Conservation (phyloP, 345 rosid species). For the Acer negundo region DNA sequence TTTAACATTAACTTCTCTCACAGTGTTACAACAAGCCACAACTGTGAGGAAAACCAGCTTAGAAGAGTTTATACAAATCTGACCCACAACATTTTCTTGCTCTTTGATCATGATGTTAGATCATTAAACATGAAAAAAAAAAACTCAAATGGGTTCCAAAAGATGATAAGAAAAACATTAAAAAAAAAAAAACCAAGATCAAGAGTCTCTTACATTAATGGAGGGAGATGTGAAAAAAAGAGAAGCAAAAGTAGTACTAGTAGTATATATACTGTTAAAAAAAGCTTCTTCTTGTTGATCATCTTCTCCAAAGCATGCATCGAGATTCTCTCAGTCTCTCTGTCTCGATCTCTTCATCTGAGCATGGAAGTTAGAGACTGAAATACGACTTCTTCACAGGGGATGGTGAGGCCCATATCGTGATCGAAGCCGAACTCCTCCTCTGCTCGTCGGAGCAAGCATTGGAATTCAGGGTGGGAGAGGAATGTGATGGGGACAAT, state of each 20-base stretch:
- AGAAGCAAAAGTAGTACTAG: constrained; percentile 9
- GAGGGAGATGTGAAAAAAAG: constrained; percentile 45
- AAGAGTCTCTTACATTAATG: constrained; percentile 15
- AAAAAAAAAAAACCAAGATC: neutral
- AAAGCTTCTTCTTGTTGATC: constrained; percentile 51
- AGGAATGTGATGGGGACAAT: constrained; percentile 87
- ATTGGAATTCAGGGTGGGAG: constrained; percentile 73
- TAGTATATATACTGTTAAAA: neutral
- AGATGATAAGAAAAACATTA: neutral
- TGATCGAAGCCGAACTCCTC: constrained; percentile 96
- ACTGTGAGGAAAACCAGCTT: constrained; percentile 58
- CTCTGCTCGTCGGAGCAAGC: constrained; percentile 77
- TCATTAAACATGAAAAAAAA: constrained; percentile 30
- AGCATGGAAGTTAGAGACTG: constrained; percentile 80
- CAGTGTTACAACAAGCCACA: constrained; percentile 23
- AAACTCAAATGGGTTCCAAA: constrained; percentile 34
- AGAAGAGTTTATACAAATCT: constrained; percentile 46
- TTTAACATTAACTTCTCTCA: constrained; percentile 55
- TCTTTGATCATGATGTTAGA: constrained; percentile 38
- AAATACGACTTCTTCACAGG: constrained; percentile 92
- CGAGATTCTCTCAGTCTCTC: constrained; percentile 6
- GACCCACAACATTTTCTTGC: constrained; percentile 33
- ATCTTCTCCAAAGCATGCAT: constrained; percentile 31
- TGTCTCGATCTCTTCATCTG: constrained; percentile 33
- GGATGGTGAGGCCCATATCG: constrained; percentile 92